Percentiles rank a stretch among this genome's conserved stretches.
Conservation (phyloP, 2,329 filamentous ascomycete species). For the Fusarium setosum region DNA sequence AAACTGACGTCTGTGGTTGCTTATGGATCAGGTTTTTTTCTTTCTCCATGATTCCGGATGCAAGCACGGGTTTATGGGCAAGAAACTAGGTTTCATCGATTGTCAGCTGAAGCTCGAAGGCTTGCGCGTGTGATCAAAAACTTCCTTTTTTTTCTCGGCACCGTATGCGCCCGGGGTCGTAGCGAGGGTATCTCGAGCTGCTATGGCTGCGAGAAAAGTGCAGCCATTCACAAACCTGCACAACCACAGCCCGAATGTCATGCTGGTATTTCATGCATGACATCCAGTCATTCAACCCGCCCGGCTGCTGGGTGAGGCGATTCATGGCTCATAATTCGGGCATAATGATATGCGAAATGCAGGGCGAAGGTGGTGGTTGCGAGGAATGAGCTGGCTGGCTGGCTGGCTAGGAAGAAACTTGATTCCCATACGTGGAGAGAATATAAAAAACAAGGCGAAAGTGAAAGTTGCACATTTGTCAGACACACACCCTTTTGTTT, state of each 20-base stretch:
- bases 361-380: slow-evolving; percentile 20
- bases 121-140: too few species aligned
- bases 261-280: slow-evolving; percentile 10
- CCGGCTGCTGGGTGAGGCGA: background rate
- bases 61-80: too few species aligned
- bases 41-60: too few species aligned
- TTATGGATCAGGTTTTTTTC: too few species aligned
- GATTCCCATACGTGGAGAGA: slow-evolving; percentile 17
- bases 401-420: too few species aligned
- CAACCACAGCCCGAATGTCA: background rate
- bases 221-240: slow-evolving; percentile 1
- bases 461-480: slow-evolving; percentile 8
- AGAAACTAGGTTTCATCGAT: too few species aligned
- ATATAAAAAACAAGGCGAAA: slow-evolving; percentile 25
- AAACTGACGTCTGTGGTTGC: background rate
- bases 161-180: too few species aligned
- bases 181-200: too few species aligned
- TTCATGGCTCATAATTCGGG: background rate
- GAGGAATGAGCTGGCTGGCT: too few species aligned
- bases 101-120: too few species aligned
- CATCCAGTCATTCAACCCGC: slow-evolving; percentile 18
- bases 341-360: slow-evolving; percentile 8
- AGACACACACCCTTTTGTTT: too few species aligned
- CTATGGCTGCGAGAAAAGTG: background rate
- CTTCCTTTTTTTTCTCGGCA: too few species aligned